Conservation (phyloP, 441 rosid species). For the Erodium texanum region DNA sequence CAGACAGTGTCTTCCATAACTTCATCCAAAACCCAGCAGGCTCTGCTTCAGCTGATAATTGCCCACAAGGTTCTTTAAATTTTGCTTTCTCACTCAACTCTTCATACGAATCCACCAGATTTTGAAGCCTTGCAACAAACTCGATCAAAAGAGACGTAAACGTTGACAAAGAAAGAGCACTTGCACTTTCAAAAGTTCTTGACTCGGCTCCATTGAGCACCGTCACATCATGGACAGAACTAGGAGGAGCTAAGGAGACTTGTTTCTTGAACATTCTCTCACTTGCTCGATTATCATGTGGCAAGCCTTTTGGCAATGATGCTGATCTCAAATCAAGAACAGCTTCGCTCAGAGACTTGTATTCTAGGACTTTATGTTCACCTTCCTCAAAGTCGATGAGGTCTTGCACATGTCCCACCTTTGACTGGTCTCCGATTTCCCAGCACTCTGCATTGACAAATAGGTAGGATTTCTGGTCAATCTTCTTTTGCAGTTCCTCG, state of each 20-base stretch:
- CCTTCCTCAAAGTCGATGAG: slow-evolving; percentile 39
- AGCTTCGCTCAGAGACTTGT: slow-evolving; percentile 70
- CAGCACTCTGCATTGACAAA: slow-evolving; percentile 56
- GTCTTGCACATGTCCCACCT: slow-evolving; percentile 40
- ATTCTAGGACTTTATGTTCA: slow-evolving; percentile 35
- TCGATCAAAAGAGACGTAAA: slow-evolving; percentile 66
- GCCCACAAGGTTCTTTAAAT: slow-evolving; percentile 51
- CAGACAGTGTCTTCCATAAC: slow-evolving; percentile 11
- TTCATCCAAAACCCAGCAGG: slow-evolving; percentile 28
- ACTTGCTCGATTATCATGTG: slow-evolving; percentile 9
- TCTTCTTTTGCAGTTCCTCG: slow-evolving; percentile 48
- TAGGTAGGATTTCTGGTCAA: slow-evolving; percentile 56
- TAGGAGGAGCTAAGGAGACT: slow-evolving; percentile 44
- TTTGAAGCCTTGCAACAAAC: slow-evolving; percentile 72
- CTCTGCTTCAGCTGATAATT: slow-evolving; percentile 13
- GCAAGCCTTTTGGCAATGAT: slow-evolving; percentile 18
- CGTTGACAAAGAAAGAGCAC: slow-evolving; percentile 65
- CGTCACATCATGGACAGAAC: slow-evolving; percentile 29
- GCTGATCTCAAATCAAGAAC: slow-evolving; percentile 51
- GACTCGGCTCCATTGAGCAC: slow-evolving; percentile 32
- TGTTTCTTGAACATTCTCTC: slow-evolving; percentile 24
- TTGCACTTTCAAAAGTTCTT: slow-evolving; percentile 56
- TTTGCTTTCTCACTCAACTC: slow-evolving; percentile 52
- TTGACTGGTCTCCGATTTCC: slow-evolving; percentile 56
- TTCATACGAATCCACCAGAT: slow-evolving; percentile 51